These are phyloP conservation scores for Trichoderma asperelloides DNA, from an alignment of 495 filamentous ascomycete species.

Conservation along the genomic window DNA sequence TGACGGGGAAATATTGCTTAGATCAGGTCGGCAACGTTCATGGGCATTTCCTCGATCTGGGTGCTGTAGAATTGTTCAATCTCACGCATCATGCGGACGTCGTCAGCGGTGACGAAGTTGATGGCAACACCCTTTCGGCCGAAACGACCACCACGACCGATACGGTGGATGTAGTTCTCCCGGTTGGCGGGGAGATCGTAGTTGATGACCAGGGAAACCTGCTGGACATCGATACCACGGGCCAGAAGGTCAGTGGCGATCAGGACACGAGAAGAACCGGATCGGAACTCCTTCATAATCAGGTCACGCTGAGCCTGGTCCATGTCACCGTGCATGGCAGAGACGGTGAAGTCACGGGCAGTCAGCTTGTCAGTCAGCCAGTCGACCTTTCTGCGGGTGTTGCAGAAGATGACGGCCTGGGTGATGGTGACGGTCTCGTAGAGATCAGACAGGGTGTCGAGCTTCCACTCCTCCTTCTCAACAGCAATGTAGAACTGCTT, in stretches of 20 bases:
- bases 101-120: slow-evolving; percentile 97
- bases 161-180: slow-evolving; percentile 99
- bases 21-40: slow-evolving; percentile 76
- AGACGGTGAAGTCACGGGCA: slow-evolving; percentile 95
- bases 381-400: slow-evolving; percentile 98
- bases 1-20: slow-evolving; percentile 14
- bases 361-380: slow-evolving; percentile 99
- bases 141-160: slow-evolving; percentile 91
- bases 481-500: slow-evolving; percentile 99
- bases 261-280: slow-evolving; percentile 91
- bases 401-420: slow-evolving; percentile 99
- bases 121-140: slow-evolving; percentile 98
- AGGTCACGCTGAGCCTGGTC: slow-evolving; percentile 93
- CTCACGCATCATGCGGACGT: slow-evolving; percentile 94
- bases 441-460: slow-evolving; percentile 98
- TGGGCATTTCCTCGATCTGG: slow-evolving; percentile 99
- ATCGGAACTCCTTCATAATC: slow-evolving; percentile 99
- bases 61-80: slow-evolving; percentile 97
- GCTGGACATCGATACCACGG: slow-evolving; percentile 97
- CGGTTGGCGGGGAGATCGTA: slow-evolving; percentile 97
- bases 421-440: slow-evolving; percentile 99
- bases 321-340: slow-evolving; percentile 99
- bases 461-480: slow-evolving; percentile 99
- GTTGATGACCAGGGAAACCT: slow-evolving; percentile 99
- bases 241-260: slow-evolving; percentile 98